Base-by-base conservation (phyloP, 306 rosid species). In the Rosa persica region DNA sequence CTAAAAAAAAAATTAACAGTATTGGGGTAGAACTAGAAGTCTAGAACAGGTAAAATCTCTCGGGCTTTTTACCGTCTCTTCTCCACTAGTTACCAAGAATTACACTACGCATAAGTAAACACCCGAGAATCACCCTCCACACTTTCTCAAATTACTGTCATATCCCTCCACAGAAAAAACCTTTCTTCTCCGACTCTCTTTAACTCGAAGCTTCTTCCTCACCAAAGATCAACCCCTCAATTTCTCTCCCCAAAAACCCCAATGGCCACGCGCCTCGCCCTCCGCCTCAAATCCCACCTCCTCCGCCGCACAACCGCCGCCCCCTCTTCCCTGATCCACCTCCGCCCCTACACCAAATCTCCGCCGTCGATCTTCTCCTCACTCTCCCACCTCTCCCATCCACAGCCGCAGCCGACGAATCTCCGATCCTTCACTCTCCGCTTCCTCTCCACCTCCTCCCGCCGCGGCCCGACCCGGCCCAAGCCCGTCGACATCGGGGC, bases 401-500 rank as follows among this genome's bases (percentile, higher is more conserved):
- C 82, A 36, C 84, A 62, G 30, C 25, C 79, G 13, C 74, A 64
- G 17, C 64, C 73, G 4, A 42, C 4, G 51, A 71, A 7, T 17
- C 42, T 16, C 39, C 62, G 5, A 27, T 61, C 40, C 67, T 72
- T 82, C 65, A 25, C 73, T 61, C 81, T 79, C 72, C 93, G 96
- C 1, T 83, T 90, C 77, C 81, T 94, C 80, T 94, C 97, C 27
- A 90, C 97, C 36, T 87, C 96, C 0, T 75, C 82, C 12, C 91
- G 98, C 0, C 89, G 95, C 44, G 64, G 64, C 30, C 87, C 87
- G 5, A 68, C 75, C 51, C 89, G 96, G 17, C 52, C 91, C 2
- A 90, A 88, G 25, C 0, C 85, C 0, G 80, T 89, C 0, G 97
- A 92, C 85, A 92, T 94, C 73, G 95, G 91, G 5, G 90, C 90